Base-by-base conservation (phyloP, 768 basidiomycete genomes). In the Lentinus brumalis region DNA sequence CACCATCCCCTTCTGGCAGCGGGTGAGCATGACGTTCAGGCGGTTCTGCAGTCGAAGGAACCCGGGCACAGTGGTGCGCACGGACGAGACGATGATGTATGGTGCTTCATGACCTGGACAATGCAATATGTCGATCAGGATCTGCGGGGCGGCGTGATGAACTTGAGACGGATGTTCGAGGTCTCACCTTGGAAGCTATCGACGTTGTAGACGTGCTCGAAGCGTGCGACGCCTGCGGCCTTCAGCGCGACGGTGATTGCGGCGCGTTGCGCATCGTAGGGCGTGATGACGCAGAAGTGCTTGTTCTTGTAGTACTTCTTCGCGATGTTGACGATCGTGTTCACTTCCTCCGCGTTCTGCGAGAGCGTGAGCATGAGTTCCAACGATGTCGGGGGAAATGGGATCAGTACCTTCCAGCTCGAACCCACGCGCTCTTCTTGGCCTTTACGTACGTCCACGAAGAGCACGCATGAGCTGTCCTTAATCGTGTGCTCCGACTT, bases 101-200 rank as follows among this genome's bases (percentile, higher is more conserved):
- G 79, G 76, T 6, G 73, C 77, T 68, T 85, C 84, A 59, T 85
- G 85, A 0, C 84, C 83, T 83, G 59, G 16, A 5, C 9, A 16
- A 2, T 5, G 42, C 21, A 26, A 26, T 26, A 26, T 2, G 21
- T 26, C 21, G 21, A 3, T 18, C 7, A 18, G n/a, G 44, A 21
- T 3, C 9, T 29, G 29, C 1, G 12, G 26, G 12, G 26, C 7
- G 12, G 21, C 4, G 10, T 5, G 26, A 9, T 3, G n/a, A 18
- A 7, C 21, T n/a, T n/a, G n/a, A n/a, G n/a, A n/a, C n/a, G n/a
- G n/a, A n/a, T n/a, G 29, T 18, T 10, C 5, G 29, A 11, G 6
- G 21, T 21, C 12, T 16, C 21, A 81, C 83, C 83, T 76, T 83
- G 83, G 66, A 83, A 85, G 60, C 80, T 82, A 64, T 85, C 83